Percentiles rank a stretch among this genome's conserved stretches.
These are phyloP conservation scores for Umbelopsis ramanniana DNA, from an alignment of 192 early-diverging fungal species.

Conservation along the genomic window DNA sequence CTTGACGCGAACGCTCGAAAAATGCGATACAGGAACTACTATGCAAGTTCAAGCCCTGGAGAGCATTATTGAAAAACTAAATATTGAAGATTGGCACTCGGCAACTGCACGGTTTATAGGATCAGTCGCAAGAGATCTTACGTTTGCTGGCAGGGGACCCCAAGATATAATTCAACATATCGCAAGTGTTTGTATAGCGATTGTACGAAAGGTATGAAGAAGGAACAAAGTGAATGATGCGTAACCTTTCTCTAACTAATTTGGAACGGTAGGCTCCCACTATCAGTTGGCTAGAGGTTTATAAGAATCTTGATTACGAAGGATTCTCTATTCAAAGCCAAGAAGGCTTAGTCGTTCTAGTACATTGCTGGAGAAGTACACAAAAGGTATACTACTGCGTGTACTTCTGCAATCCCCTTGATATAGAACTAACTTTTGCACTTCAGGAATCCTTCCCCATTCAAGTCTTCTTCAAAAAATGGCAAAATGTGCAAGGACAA, in stretches of 20 bases:
- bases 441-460: conserved; percentile 67
- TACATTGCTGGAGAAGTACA: conserved; percentile 56
- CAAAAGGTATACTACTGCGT: conserved; percentile 24
- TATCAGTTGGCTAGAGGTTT: conserved; percentile 66
- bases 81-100: conserved; percentile 7
- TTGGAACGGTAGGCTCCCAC: conserved; percentile 41
- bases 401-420: background rate
- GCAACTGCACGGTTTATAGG: conserved; percentile 1
- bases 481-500: conserved; percentile 74
- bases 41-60: background rate
- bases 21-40: conserved; percentile 2
- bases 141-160: background rate
- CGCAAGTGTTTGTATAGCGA: conserved; percentile 30
- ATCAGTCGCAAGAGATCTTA: conserved; percentile 1
- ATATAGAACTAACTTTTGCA: conserved; percentile 31
- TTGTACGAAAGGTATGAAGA: conserved; percentile 31
- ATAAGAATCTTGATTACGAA: conserved; percentile 64
- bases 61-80: background rate
- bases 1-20: conserved; percentile 9
- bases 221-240: no score
- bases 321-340: conserved; percentile 60
- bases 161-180: conserved; percentile 16
- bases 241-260: background rate
- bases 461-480: conserved; percentile 67
- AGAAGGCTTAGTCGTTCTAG: conserved; percentile 62